These are phyloP conservation scores for Phaeosphaeriaceae sp. DNA, from an alignment of 2,329 filamentous ascomycete species.

Conservation along the genomic window DNA sequence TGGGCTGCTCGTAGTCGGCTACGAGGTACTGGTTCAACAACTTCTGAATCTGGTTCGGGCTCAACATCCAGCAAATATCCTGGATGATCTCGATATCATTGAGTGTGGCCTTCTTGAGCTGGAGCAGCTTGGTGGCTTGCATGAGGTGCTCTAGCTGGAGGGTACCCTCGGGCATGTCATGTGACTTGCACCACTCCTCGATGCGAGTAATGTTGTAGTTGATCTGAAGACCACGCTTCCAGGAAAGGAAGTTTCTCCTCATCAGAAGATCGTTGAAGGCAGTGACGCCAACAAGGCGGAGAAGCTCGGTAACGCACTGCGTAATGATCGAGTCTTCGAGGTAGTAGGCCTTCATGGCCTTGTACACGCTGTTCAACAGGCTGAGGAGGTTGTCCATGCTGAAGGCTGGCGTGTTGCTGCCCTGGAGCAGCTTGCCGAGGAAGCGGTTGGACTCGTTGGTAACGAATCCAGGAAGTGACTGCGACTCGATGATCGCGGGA, in stretches of 20 bases:
- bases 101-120: conserved; percentile 97
- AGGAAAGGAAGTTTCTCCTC: conserved; percentile 97
- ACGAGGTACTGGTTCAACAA: conserved; percentile 98
- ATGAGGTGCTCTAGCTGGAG: conserved; percentile 97
- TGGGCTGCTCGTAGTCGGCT: conserved; percentile 98
- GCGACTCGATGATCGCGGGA: conserved; percentile 97
- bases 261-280: conserved; percentile 98
- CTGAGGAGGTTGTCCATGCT: conserved; percentile 99
- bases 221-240: conserved; percentile 98
- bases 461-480: conserved; percentile 96
- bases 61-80: conserved; percentile 99
- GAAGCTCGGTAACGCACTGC: conserved; percentile 91
- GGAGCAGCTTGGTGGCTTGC: conserved; percentile 98
- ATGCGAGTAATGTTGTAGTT: conserved; percentile 99
- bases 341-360: conserved; percentile 98
- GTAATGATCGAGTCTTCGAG: conserved; percentile 95
- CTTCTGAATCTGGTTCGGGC: conserved; percentile 98
- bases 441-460: conserved; percentile 99
- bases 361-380: conserved; percentile 94
- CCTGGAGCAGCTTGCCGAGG: conserved; percentile 92
- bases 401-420: conserved; percentile 90
- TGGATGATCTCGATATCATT: conserved; percentile 99
- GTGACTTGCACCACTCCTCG: conserved; percentile 99
- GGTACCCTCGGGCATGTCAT: conserved; percentile 98
- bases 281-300: conserved; percentile 92